Base-by-base conservation (phyloP, 1,284 basidiomycete species). In the Papiliotrema fonsecae region DNA sequence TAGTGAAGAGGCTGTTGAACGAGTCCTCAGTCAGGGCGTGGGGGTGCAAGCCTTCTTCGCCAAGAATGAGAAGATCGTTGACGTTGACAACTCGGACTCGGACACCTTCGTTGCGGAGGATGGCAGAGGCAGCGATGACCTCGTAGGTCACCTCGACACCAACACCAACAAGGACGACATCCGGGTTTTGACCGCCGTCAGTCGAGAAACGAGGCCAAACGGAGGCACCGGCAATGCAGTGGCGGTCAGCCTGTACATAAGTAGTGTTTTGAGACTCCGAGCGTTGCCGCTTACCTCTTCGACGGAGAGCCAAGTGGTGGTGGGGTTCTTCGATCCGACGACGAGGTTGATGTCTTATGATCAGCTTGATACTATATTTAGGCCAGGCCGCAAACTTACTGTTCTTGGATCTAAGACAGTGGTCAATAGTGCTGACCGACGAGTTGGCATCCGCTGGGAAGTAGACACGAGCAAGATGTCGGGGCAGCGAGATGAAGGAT, bases 401-500 rank as follows among this genome's bases (percentile, higher is more conserved):
- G 73, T 89, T 85, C 76, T 86, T 87, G 26, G 87, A 82, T 41
- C 84, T 75, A 55, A 93, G 69, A 60, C 86, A 89, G 72, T 93
- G 90, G 4, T 85, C 81, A 50, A 91, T 78, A 21, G 74, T 75
- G 36, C 84, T 86, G 50, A 91, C 73, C 73, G 85, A 83, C 60
- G 85, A 86, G 71, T 93, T 92, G 30, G 86, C 85, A 65, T 93
- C 90, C n/a, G 88, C 86, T 0, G 90, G 88, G 30, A 93, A 77
- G 70, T 92, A 93, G 34, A 93, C 85, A 14, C 90, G 81, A 1
- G 85, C 86, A 42, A 85, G 77, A 38, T 76, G 74, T 16, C 85
- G 79, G 55, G 89, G 89, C 52, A 92, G 73, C 58, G 83, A 82
- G 51, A 92, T 80, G 28, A 94, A 79, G 1, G 83, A 84, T 28